Conservation (phyloP, 2,329 filamentous ascomycete genomes). For the Fusarium algeriense region DNA sequence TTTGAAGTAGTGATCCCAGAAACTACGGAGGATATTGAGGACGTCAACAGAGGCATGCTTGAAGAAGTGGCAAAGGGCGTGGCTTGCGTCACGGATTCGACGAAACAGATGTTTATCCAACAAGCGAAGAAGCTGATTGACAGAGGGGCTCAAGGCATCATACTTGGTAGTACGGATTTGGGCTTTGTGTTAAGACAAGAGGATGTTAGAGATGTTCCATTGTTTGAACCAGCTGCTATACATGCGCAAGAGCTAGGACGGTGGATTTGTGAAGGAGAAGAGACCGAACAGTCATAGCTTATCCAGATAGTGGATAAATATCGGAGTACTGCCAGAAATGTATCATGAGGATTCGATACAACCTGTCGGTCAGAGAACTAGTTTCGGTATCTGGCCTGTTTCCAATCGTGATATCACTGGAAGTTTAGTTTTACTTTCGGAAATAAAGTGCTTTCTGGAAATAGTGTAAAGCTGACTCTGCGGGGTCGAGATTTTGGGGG, state of each 20-base stretch:
- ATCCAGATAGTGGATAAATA: accelerated
- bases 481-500: background rate
- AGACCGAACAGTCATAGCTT: background rate
- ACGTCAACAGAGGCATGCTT: background rate
- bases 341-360: too few species aligned
- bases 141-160: background rate
- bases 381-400: background rate
- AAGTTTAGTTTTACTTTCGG: background rate
- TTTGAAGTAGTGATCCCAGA: background rate
- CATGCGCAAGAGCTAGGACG: background rate
- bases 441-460: background rate
- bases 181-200: background rate
- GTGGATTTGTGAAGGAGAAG: background rate
- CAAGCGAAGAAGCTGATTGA: background rate
- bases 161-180: background rate
- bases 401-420: background rate
- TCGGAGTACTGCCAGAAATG: background rate
- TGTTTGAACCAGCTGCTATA: background rate
- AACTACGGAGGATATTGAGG: background rate
- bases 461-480: too few species aligned
- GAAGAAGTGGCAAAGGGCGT: slow-evolving; percentile 5
- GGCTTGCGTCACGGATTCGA: background rate
- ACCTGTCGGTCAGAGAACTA: too few species aligned
- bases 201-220: background rate
- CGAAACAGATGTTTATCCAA: background rate